Conservation (phyloP, 768 basidiomycete genomes). For the Lepiota subincarnata region DNA sequence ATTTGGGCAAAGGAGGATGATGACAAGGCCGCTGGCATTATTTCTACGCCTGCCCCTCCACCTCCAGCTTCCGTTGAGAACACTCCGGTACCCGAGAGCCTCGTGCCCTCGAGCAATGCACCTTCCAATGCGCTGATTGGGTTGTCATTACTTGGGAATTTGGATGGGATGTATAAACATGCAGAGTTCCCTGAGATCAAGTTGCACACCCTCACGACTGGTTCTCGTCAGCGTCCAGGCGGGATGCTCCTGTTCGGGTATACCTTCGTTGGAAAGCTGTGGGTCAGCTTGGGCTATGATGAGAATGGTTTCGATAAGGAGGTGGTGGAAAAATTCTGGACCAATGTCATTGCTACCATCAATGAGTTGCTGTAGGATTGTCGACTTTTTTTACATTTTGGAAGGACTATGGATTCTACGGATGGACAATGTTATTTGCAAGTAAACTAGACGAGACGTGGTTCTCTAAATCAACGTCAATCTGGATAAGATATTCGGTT, state of each 20-base stretch:
- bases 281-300: constrained; percentile 80
- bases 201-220: constrained; percentile 76
- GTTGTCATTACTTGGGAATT: constrained; percentile 78
- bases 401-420: neutral
- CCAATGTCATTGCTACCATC: constrained; percentile 47
- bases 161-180: constrained; percentile 80
- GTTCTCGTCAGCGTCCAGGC: constrained; percentile 73
- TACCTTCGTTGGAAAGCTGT: constrained; percentile 69
- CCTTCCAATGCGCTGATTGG: constrained; percentile 70
- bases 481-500: too few species aligned
- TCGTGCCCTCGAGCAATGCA: constrained; percentile 22
- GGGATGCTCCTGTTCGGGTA: constrained; percentile 83
- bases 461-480: too few species aligned
- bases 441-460: too few species aligned
- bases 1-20: constrained; percentile 77
- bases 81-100: constrained; percentile 17
- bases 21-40: constrained; percentile 45
- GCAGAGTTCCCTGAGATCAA: constrained; percentile 49
- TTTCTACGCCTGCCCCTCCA: constrained; percentile 30
- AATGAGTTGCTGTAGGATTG: constrained; percentile 46
- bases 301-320: constrained; percentile 66
- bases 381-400: neutral
- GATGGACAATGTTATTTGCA: neutral
- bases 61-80: constrained; percentile 11
- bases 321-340: constrained; percentile 65